Conservation (phyloP, 148 eudicot genomes). For the Dysphania ambrosioides region DNA sequence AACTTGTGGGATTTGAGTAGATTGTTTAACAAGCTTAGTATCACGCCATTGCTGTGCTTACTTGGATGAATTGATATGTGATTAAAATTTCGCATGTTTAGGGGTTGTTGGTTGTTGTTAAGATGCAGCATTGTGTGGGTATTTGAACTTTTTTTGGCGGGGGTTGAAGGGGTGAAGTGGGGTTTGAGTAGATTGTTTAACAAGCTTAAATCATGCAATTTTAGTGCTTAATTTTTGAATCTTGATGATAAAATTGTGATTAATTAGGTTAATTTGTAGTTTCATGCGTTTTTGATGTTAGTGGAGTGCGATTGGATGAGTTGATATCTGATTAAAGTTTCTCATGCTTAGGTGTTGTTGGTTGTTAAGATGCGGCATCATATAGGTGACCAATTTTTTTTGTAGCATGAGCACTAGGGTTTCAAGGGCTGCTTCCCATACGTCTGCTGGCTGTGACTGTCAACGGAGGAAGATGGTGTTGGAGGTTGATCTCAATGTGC, state of each 20-base stretch:
- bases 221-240: neutral
- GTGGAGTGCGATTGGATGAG: no score
- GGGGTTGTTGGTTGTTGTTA: no score
- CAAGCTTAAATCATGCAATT: conserved; percentile 3
- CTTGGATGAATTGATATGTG: conserved; percentile 13
- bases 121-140: no score
- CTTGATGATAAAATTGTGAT: no score
- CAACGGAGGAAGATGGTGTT: conserved; percentile 41
- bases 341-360: conserved; percentile 17
- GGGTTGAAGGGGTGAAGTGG: no score
- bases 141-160: no score
- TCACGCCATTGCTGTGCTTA: neutral
- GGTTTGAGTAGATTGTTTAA: neutral
- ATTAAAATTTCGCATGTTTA: conserved; percentile 3
- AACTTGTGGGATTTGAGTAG: no score
- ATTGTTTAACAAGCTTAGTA: neutral
- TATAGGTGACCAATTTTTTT: conserved; percentile 15
- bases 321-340: conserved; percentile 11
- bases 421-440: conserved; percentile 28
- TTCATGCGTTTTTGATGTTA: no score
- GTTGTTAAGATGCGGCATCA: conserved; percentile 9
- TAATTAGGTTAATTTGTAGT: no score
- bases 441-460: conserved; percentile 30
- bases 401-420: conserved; percentile 56
- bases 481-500: conserved; percentile 70